Percentiles rank a stretch among this genome's conserved stretches.
Evolutionary conservation across 495 filamentous ascomycete species (phyloP).

Genomic region (Penicillium lagena): DNA sequence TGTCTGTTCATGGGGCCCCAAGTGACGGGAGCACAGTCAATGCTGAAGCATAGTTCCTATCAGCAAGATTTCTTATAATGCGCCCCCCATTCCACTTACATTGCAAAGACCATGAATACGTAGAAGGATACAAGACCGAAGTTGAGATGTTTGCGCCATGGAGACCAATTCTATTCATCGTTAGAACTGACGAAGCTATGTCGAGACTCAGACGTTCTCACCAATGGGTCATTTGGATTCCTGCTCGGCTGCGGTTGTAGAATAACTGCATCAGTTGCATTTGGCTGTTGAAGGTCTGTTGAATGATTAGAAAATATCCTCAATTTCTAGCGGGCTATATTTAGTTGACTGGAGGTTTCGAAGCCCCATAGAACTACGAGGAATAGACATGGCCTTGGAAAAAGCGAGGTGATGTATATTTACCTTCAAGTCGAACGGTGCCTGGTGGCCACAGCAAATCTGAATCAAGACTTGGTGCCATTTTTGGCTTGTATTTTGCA

Average conservation of each 20-base stretch:
- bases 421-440: too few relatives aligned
- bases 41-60: not conserved
- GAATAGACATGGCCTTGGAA: too few relatives aligned
- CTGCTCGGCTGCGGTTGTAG: conserved; percentile 13
- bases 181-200: not conserved
- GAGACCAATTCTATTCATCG: conserved; percentile 10
- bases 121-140: conserved; percentile 16
- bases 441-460: too few relatives aligned
- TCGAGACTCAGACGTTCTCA: not conserved
- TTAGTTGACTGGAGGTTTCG: too few relatives aligned
- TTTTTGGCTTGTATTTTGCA: too few relatives aligned
- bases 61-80: not conserved
- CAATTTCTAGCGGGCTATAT: too few relatives aligned
- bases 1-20: conserved; percentile 32
- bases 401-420: too few relatives aligned
- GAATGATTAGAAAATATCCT: not conserved
- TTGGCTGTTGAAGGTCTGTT: conserved; percentile 5
- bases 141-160: conserved; percentile 16
- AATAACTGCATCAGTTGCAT: conserved; percentile 5
- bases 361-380: too few relatives aligned
- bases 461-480: too few relatives aligned
- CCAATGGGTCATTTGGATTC: conserved; percentile 17
- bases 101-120: conserved; percentile 13
- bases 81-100: conserved; percentile 2
- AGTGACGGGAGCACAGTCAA: conserved; percentile 29